These are phyloP conservation scores for Phytophthora tentaculata DNA, from an alignment of 352 stramenopile species.

Conservation along the genomic window DNA sequence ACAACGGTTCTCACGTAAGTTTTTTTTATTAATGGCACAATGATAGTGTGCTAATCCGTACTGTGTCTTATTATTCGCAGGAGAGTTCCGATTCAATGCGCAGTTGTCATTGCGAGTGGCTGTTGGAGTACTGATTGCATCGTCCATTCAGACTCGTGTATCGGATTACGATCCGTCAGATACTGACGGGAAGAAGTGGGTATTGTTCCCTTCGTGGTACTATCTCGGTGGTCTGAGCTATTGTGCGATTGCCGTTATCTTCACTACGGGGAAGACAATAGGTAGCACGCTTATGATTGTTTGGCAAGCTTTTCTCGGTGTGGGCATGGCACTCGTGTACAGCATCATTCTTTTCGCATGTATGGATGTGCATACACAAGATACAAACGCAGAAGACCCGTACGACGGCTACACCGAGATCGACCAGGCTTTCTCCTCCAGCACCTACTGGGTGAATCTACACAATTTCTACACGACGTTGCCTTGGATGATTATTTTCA, in stretches of 20 bases:
- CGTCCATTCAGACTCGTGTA: conserved; percentile 46
- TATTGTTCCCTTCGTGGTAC: conserved; percentile 57
- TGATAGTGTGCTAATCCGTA: not conserved
- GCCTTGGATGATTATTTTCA: conserved; percentile 81
- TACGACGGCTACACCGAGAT: conserved; percentile 62
- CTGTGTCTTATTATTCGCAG: conserved; percentile 12
- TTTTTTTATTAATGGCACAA: no score
- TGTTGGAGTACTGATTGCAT: conserved; percentile 46
- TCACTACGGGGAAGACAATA: conserved; percentile 72
- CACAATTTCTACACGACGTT: conserved; percentile 73
- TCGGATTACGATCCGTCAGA: conserved; percentile 32
- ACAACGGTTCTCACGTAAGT: conserved; percentile 39
- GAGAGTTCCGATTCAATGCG: conserved; percentile 50
- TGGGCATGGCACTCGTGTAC: conserved; percentile 77
- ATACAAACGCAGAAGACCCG: conserved; percentile 31
- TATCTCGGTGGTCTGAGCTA: conserved; percentile 78
- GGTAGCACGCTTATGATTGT: conserved; percentile 73
- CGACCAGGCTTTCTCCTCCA: conserved; percentile 62
- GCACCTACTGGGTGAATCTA: conserved; percentile 67
- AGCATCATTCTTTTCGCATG: conserved; percentile 72
- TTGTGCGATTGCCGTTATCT: conserved; percentile 74
- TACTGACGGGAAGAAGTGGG: conserved; percentile 44
- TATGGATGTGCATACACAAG: conserved; percentile 52
- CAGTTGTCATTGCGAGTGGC: conserved; percentile 49
- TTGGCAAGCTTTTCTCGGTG: conserved; percentile 73